phyloP scores from a whole-genome alignment of 345 rosid genomes.

The Lepidium sativum region DNA sequence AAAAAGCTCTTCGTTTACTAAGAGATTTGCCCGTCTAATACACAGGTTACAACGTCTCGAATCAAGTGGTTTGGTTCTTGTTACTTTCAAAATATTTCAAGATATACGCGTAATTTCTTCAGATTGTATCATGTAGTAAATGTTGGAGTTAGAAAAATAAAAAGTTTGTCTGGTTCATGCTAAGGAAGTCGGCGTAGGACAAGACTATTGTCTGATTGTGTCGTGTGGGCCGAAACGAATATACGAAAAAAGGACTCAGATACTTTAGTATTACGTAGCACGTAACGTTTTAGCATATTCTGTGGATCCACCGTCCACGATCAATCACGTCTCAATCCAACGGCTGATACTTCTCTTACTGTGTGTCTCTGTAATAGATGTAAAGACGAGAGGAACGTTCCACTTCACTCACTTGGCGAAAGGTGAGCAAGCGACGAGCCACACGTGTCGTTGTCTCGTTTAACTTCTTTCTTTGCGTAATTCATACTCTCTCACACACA shows the following conservation, averaged over 20 bases:
- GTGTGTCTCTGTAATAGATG: neutral
- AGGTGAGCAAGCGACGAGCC: neutral
- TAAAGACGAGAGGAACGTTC: slow-evolving; percentile 19
- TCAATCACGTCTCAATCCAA: no score
- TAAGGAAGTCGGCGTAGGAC: neutral
- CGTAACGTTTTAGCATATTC: slow-evolving; percentile 4
- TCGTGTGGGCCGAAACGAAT: neutral
- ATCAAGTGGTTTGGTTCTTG: slow-evolving; percentile 3
- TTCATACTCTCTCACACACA: neutral
- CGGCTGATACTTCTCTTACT: slow-evolving; percentile 5
- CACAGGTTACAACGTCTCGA: neutral
- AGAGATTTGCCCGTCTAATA: slow-evolving; percentile 51
- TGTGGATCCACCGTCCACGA: no score
- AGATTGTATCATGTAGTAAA: neutral
- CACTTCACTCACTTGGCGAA: slow-evolving; percentile 1
- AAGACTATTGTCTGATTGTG: neutral
- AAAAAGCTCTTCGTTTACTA: slow-evolving; percentile 56
- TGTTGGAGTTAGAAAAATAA: neutral
- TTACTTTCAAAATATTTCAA: neutral
- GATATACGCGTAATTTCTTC: neutral
- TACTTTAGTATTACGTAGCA: neutral
- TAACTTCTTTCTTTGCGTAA: slow-evolving; percentile 10
- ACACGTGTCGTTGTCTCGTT: slow-evolving; percentile 24
- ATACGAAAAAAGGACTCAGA: neutral
- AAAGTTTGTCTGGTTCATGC: neutral